Evolutionary conservation across 805 yeast species (phyloP).

Genomic region (Wickerhamomyces pijperi): DNA sequence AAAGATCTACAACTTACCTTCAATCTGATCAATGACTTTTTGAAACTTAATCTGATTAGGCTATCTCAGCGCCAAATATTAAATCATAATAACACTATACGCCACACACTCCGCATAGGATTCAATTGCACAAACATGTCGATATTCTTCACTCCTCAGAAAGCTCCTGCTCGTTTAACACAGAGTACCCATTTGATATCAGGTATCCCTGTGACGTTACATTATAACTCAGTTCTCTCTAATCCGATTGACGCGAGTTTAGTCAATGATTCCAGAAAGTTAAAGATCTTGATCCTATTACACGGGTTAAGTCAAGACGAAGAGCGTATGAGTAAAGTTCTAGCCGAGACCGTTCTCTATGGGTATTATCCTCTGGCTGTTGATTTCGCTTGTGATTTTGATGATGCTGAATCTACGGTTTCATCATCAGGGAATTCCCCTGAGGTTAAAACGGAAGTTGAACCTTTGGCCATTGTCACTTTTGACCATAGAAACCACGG

Average conservation of each 20-base stretch:
- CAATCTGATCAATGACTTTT: too few relatives aligned
- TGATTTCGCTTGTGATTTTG: background rate
- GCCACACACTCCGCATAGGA: too few relatives aligned
- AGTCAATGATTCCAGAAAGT: background rate
- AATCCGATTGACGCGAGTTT: background rate
- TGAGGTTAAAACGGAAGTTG: background rate
- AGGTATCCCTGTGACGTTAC: background rate
- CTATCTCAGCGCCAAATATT: too few relatives aligned
- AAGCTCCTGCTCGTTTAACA: background rate
- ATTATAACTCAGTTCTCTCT: background rate
- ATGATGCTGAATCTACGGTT: background rate
- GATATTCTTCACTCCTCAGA: background rate
- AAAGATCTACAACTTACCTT: too few relatives aligned
- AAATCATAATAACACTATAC: too few relatives aligned
- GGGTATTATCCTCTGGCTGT: background rate
- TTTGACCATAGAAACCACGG: conserved; percentile 18
- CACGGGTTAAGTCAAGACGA: background rate
- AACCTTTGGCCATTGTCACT: conserved; percentile 7
- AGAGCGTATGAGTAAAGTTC: background rate
- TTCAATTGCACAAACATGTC: too few relatives aligned
- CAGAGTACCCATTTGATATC: background rate
- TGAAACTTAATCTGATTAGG: too few relatives aligned
- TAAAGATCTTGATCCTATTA: background rate
- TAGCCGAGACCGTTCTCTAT: background rate
- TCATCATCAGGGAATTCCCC: background rate